Evolutionary conservation across 371 early-diverging fungal genomes (phyloP).

Genomic region (Mortierella sp.): DNA sequence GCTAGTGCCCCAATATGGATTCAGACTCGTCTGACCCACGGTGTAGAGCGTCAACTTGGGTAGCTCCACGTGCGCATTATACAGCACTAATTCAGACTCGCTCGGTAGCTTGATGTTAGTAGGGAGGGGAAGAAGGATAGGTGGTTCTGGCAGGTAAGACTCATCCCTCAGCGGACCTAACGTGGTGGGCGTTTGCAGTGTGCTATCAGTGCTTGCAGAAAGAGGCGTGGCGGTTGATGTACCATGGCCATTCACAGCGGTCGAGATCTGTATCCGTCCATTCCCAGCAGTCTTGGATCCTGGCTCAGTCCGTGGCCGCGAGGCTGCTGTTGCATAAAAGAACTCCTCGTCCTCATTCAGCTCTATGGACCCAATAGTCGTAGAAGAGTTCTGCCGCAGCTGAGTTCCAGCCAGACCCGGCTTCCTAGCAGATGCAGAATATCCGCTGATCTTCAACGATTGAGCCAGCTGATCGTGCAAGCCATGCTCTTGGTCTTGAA

Average conservation of each 20-base stretch:
- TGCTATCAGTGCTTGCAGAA: not conserved
- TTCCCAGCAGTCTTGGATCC: not conserved
- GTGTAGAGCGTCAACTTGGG: constrained; percentile 49
- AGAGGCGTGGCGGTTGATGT: not conserved
- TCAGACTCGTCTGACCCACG: constrained; percentile 42
- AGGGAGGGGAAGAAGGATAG: constrained; percentile 29
- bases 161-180: not conserved
- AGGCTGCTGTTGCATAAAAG: constrained; percentile 30
- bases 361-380: constrained; percentile 25
- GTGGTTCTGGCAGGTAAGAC: constrained; percentile 32
- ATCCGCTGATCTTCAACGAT: no score
- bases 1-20: constrained; percentile 44
- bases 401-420: not conserved
- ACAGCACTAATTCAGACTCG: constrained; percentile 44
- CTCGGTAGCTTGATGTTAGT: constrained; percentile 24
- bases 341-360: constrained; percentile 38
- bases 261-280: not conserved
- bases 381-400: constrained; percentile 7
- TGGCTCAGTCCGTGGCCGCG: constrained; percentile 1
- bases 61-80: constrained; percentile 48
- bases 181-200: not conserved
- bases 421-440: constrained; percentile 5
- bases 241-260: not conserved
- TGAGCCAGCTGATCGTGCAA: not conserved
- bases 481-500: not conserved